A percentile compares a stretch with the other conserved stretches of the same genome.
Evolutionary conservation across 2,329 filamentous ascomycete genomes (phyloP).

Genomic region (Cordyceps sp.): DNA sequence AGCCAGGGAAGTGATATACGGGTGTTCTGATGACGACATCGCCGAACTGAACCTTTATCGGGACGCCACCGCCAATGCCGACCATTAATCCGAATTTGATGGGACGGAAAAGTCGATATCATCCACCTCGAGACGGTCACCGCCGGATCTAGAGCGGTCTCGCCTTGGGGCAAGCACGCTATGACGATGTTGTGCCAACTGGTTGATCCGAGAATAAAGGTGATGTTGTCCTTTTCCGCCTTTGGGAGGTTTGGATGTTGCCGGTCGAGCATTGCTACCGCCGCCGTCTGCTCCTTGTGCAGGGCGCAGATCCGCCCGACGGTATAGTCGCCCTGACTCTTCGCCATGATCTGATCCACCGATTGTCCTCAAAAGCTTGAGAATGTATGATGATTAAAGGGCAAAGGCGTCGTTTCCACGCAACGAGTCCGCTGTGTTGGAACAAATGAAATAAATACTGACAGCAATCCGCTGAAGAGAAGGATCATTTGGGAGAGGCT

Average conservation of each 20-base stretch:
- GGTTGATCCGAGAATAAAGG: conserved; percentile 11
- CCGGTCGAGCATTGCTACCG: conserved; percentile 7
- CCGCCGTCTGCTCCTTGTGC: conserved; percentile 6
- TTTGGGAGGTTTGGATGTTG: conserved; percentile 1
- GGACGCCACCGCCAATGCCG: conserved; percentile 8
- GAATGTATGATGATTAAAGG: too few relatives aligned
- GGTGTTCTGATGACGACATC: conserved; percentile 7
- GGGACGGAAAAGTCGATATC: neutral
- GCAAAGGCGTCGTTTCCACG: too few relatives aligned
- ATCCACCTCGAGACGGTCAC: conserved; percentile 14
- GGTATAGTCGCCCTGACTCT: conserved; percentile 9
- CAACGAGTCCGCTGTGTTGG: too few relatives aligned
- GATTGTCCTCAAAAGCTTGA: too few relatives aligned
- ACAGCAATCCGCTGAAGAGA: too few relatives aligned
- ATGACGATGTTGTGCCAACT: conserved; percentile 14
- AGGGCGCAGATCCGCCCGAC: conserved; percentile 11
- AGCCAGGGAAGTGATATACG: conserved; percentile 1
- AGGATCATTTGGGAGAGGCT: too few relatives aligned
- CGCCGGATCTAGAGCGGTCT: conserved; percentile 13
- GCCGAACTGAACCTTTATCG: conserved; percentile 5
- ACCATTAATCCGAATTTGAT: conserved; percentile 6
- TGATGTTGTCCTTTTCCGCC: conserved; percentile 3
- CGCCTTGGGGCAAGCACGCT: conserved; percentile 13
- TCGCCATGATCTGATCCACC: too few relatives aligned
- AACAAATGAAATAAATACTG: too few relatives aligned